Evolutionary conservation across 73 alveolate genomes (phyloP).

Genomic region (Tetrahymena elliotti): DNA sequence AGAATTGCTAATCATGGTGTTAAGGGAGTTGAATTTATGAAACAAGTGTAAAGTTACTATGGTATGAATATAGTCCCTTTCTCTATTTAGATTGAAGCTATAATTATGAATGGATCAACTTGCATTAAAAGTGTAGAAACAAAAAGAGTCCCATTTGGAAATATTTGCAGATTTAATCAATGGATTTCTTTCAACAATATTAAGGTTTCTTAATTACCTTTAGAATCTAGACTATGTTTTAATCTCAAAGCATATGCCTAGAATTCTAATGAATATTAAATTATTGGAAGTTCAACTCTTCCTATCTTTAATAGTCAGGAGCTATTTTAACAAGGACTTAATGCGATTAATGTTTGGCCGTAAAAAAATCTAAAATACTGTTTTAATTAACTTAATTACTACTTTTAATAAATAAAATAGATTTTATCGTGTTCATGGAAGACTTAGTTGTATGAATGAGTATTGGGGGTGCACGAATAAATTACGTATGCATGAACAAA

Average conservation of each 20-base stretch:
- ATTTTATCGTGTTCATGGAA: slow-evolving; percentile 40
- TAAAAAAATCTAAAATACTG: not conserved
- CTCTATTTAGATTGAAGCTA: slow-evolving; percentile 20
- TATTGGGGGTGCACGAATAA: slow-evolving; percentile 18
- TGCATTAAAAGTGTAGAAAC: slow-evolving; percentile 3
- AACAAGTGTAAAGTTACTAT: slow-evolving; percentile 7
- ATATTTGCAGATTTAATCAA: slow-evolving; percentile 5
- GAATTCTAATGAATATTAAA: slow-evolving; percentile 17
- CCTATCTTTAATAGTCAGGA: slow-evolving; percentile 43
- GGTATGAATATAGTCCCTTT: slow-evolving; percentile 34
- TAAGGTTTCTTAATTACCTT: slow-evolving; percentile 49
- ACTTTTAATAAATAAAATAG: not conserved
- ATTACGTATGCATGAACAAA: not conserved
- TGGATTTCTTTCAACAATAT: slow-evolving; percentile 7
- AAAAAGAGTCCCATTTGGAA: slow-evolving; percentile 17
- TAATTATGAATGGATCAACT: slow-evolving; percentile 42
- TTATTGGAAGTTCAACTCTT: slow-evolving; percentile 33
- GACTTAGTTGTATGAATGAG: slow-evolving; percentile 50
- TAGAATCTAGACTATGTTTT: slow-evolving; percentile 45
- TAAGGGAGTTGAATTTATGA: slow-evolving; percentile 32
- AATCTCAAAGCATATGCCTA: slow-evolving; percentile 22
- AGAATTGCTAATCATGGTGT: slow-evolving; percentile 13
- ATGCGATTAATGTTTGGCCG: slow-evolving; percentile 47
- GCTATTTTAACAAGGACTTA: slow-evolving; percentile 20
- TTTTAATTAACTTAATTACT: not conserved